Conservation (phyloP, 2,329 filamentous ascomycete species). For the Arachnomyces sp. region DNA sequence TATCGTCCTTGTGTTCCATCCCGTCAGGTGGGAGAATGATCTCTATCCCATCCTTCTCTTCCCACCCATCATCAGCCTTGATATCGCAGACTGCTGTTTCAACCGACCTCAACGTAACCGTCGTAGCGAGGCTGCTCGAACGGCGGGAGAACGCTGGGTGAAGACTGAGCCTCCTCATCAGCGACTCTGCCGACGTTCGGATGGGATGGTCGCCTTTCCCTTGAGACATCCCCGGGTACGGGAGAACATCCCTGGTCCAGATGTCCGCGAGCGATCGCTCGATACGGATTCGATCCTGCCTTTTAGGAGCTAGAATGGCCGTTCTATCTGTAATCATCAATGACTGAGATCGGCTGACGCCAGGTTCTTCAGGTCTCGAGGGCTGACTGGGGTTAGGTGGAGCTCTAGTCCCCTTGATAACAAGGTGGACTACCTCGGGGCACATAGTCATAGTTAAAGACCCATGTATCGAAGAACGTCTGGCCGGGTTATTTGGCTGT, state of each 20-base stretch:
- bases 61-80: constrained; percentile 5
- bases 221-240: constrained; percentile 71
- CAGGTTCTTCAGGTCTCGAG: neutral
- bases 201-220: constrained; percentile 63
- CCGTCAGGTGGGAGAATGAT: neutral
- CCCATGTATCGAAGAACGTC: constrained; percentile 63
- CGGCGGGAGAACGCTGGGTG: constrained; percentile 67
- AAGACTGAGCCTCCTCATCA: constrained; percentile 82
- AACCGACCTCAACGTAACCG: constrained; percentile 10
- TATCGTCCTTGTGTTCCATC: no score
- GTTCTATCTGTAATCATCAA: constrained; percentile 57
- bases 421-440: constrained; percentile 4
- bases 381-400: constrained; percentile 6
- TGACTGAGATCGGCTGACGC: constrained; percentile 49
- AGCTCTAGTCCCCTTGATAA: constrained; percentile 14
- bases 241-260: constrained; percentile 73
- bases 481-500: constrained; percentile 49
- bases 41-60: constrained; percentile 2
- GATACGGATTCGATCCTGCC: constrained; percentile 67
- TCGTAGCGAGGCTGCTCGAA: constrained; percentile 48
- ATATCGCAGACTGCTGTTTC: constrained; percentile 5
- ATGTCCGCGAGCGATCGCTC: constrained; percentile 68
- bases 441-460: constrained; percentile 40
- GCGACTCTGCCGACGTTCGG: constrained; percentile 68
- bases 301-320: constrained; percentile 63